A percentile compares a stretch with the other conserved stretches of the same genome.
Evolutionary conservation across 2,329 filamentous ascomycete species (phyloP).

Genomic region (Aureobasidium subglaciale): DNA sequence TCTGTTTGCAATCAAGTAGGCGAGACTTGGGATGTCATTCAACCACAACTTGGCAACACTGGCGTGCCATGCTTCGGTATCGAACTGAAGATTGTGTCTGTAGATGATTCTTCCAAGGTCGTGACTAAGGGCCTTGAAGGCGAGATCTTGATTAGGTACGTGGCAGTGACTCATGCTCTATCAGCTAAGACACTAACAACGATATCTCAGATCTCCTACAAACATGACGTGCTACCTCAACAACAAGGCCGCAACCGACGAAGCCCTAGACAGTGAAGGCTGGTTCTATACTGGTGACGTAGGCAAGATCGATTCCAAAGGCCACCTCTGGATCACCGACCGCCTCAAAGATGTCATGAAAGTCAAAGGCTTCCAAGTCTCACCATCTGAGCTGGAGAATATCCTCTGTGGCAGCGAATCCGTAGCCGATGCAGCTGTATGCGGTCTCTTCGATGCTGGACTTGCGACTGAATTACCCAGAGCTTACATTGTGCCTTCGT

Average conservation of each 20-base stretch:
- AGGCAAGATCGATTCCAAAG: conserved; percentile 23
- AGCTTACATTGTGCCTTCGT: conserved; percentile 19
- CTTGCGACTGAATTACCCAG: conserved; percentile 20
- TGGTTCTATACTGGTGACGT: conserved; percentile 35
- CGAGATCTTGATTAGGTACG: conserved; percentile 18
- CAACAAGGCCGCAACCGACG: conserved; percentile 25
- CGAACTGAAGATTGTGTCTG: conserved; percentile 11
- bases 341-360: conserved; percentile 32
- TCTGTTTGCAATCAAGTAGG: conserved; percentile 13
- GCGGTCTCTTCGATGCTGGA: conserved; percentile 21
- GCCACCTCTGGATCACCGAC: conserved; percentile 29
- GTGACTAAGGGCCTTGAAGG: conserved; percentile 24
- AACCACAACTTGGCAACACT: conserved; percentile 13
- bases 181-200: neutral
- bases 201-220: conserved; percentile 21
- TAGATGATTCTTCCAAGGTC: conserved; percentile 24
- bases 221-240: conserved; percentile 25
- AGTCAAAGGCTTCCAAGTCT: conserved; percentile 29
- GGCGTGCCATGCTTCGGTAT: conserved; percentile 9
- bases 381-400: conserved; percentile 28
- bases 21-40: conserved; percentile 9
- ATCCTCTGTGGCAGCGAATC: conserved; percentile 21
- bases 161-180: too few species aligned
- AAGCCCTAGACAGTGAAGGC: conserved; percentile 20
- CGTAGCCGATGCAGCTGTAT: conserved; percentile 26